phyloP scores from a whole-genome alignment of 495 filamentous ascomycete species.

The Trypethelium eluteriae region DNA sequence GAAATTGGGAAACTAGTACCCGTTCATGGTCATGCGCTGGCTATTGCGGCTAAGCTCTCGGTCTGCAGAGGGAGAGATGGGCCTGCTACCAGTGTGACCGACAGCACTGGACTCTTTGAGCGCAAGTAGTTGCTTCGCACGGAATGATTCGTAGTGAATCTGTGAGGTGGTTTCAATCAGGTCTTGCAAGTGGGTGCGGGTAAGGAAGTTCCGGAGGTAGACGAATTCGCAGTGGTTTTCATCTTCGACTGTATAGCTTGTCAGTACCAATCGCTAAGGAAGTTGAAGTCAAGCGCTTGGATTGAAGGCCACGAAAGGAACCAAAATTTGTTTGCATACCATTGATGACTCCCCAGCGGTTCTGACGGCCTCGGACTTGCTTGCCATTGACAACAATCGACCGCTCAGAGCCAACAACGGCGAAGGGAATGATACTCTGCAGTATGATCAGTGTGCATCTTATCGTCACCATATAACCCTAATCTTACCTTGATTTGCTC shows the following conservation, averaged over 20 bases:
- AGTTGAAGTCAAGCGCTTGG: background rate
- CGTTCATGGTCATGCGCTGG: slow-evolving; percentile 96
- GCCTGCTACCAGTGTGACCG: slow-evolving; percentile 71
- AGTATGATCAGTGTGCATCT: background rate
- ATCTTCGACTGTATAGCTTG: slow-evolving; percentile 61
- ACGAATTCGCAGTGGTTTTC: slow-evolving; percentile 99
- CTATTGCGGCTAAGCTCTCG: slow-evolving; percentile 93
- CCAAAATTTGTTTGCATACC: slow-evolving; percentile 17
- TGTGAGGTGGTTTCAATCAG: slow-evolving; percentile 99
- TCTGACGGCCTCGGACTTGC: slow-evolving; percentile 95
- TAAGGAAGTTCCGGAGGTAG: slow-evolving; percentile 95
- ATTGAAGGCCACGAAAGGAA: background rate
- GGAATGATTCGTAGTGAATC: slow-evolving; percentile 99
- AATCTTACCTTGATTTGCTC: slow-evolving; percentile 80
- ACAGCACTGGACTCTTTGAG: slow-evolving; percentile 95
- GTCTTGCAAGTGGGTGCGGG: slow-evolving; percentile 91
- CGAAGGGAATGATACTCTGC: slow-evolving; percentile 91
- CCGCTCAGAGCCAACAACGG: slow-evolving; percentile 95
- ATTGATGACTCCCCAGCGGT: slow-evolving; percentile 99
- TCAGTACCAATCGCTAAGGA: background rate
- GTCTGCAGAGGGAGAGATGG: slow-evolving; percentile 89
- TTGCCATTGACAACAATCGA: slow-evolving; percentile 95
- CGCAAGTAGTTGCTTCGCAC: slow-evolving; percentile 94
- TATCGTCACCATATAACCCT: background rate
- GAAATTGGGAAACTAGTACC: slow-evolving; percentile 54